Base-by-base conservation (phyloP, 1,284 basidiomycete species). In the Ustilago trichophora region DNA sequence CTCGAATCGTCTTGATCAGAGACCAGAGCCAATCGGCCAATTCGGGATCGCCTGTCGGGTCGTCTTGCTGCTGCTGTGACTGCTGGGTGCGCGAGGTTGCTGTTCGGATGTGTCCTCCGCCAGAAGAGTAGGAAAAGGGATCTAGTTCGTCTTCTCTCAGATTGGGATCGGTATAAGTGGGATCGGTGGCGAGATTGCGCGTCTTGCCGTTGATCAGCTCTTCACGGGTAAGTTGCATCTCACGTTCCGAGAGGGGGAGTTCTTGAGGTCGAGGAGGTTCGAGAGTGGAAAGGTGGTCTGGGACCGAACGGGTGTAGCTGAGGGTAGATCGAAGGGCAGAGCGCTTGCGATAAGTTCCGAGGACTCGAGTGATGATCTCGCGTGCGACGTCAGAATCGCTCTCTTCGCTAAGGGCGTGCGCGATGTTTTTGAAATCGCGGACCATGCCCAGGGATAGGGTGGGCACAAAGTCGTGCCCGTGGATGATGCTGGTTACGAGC, bases 381-480 rank as follows among this genome's bases (percentile, higher is more conserved):
- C 84, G 83, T 13, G 84, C 83, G 3, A 84, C 51, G 21, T 65
- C 69, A 12, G 67, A 73, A 26, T 77, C 77, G 15, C 33, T 51
- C 38, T 72, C 64, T 19, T 69, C 52, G 18, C 50, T 59, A 11
- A 77, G 52, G 2, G 60, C 65, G 21, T 65, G 62, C 3, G 85
- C 83, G 27, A 85, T 80, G 60, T 83, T 84, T 72, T 83, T 84
- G 35, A 86, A 77, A 70, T 86, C 85, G 33, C 83, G 78, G 18
- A 86, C 70, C 8, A 82, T 77, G 6, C 85, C 85, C 25, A 86
- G 75, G 31, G 82, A 83, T 0, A 86, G 74, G 0, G 78, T 79
- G 7, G 83, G 81, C 2, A 83, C 78, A 12, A 83, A 75, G 56
- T 83, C 83, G 62, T 81, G 73, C 5, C 76, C 81, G 66, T 85